Percentiles rank a stretch among this genome's conserved stretches.
Evolutionary conservation across 805 yeast species (phyloP).

Genomic region (Wickerhamomyces strasburgensis): DNA sequence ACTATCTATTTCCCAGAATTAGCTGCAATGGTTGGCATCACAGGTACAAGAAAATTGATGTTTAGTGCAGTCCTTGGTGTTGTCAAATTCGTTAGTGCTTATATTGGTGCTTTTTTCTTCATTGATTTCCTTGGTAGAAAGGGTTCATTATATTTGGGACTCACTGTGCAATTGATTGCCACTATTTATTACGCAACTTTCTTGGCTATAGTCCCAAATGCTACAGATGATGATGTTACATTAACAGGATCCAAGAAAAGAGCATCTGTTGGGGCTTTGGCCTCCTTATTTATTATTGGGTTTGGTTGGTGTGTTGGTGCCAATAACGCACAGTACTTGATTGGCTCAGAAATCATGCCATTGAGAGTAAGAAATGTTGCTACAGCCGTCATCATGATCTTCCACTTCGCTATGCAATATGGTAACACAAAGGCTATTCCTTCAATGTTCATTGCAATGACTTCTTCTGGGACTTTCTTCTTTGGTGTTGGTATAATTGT

Average conservation of each 20-base stretch:
- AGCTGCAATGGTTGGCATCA: conserved; percentile 42
- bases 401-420: conserved; percentile 53
- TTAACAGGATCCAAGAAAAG: conserved; percentile 29
- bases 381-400: conserved; percentile 46
- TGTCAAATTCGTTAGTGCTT: conserved; percentile 46
- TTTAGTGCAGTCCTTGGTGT: conserved; percentile 51
- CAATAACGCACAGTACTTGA: conserved; percentile 50
- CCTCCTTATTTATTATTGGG: conserved; percentile 45
- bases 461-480: conserved; percentile 46
- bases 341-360: conserved; percentile 53
- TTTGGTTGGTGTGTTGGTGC: conserved; percentile 58
- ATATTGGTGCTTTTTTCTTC: conserved; percentile 46
- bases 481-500: conserved; percentile 42
- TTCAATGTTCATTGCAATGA: conserved; percentile 41
- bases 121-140: conserved; percentile 52
- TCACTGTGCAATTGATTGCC: conserved; percentile 37
- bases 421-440: conserved; percentile 55
- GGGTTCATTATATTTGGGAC: conserved; percentile 44
- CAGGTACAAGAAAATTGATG: conserved; percentile 35
- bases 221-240: conserved; percentile 28
- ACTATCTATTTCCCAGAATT: conserved; percentile 54
- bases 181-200: conserved; percentile 44
- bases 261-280: conserved; percentile 46
- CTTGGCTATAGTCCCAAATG: conserved; percentile 40
- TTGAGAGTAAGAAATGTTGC: conserved; percentile 45